A percentile compares a stretch with the other conserved stretches of the same genome.
phyloP scores from a whole-genome alignment of 495 filamentous ascomycete species.

The Peziza echinospora region DNA sequence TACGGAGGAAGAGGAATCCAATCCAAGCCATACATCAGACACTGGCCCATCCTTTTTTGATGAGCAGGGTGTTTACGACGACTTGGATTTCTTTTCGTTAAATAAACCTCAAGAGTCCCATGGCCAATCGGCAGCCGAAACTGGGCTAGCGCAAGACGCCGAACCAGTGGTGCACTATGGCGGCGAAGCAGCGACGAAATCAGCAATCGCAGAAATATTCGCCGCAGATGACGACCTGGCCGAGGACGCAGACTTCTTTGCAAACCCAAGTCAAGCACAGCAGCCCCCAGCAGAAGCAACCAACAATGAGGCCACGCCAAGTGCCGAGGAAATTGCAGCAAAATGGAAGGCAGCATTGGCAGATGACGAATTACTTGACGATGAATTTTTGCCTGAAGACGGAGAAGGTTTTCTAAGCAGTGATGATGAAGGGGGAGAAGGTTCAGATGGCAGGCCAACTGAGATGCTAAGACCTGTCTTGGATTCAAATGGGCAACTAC shows the following conservation, averaged over 20 bases:
- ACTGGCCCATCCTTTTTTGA: conserved; percentile 4
- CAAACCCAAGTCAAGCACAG: conserved; percentile 19
- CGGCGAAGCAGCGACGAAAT: conserved; percentile 16
- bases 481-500: conserved; percentile 15
- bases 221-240: conserved; percentile 8
- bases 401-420: conserved; percentile 42
- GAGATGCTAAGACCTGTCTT: conserved; percentile 5
- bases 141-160: conserved; percentile 9
- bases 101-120: background rate
- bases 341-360: conserved; percentile 67
- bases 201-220: conserved; percentile 13
- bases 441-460: conserved; percentile 17
- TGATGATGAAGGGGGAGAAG: conserved; percentile 47
- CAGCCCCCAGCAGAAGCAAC: conserved; percentile 9
- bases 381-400: conserved; percentile 52
- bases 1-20: background rate
- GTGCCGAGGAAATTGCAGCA: conserved; percentile 35
- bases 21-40: background rate
- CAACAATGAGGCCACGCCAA: conserved; percentile 6
- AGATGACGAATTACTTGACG: conserved; percentile 23
- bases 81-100: conserved; percentile 25
- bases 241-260: conserved; percentile 26
- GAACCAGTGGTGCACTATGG: conserved; percentile 14
- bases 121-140: too few species aligned
- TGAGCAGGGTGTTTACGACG: conserved; percentile 18